A percentile compares a stretch with the other conserved stretches of the same genome.
phyloP scores from a whole-genome alignment of 2,329 filamentous ascomycete genomes.

The Periconia macrospinosa region DNA sequence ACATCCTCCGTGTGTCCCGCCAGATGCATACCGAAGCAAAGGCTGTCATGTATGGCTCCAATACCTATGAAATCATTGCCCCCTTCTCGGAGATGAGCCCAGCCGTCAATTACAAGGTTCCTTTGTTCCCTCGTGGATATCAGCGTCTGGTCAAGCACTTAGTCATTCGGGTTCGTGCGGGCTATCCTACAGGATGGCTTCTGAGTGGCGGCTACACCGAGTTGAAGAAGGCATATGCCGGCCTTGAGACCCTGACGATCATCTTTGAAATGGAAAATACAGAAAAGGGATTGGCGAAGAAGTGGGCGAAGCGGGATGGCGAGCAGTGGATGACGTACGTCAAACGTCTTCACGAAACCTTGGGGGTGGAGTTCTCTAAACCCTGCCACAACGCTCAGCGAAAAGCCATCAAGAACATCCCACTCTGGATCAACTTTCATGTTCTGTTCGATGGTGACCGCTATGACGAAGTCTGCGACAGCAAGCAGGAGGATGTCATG shows the following conservation, averaged over 20 bases:
- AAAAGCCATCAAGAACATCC: slow-evolving; percentile 13
- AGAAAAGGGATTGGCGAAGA: slow-evolving; percentile 16
- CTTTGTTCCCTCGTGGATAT: slow-evolving; percentile 22
- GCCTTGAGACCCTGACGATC: slow-evolving; percentile 17
- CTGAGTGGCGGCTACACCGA: slow-evolving; percentile 17
- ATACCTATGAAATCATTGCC: slow-evolving; percentile 37
- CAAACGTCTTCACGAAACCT: slow-evolving; percentile 13
- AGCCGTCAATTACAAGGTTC: slow-evolving; percentile 21
- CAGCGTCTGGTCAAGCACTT: slow-evolving; percentile 20
- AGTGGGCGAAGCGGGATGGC: slow-evolving; percentile 9
- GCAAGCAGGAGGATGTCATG: not conserved
- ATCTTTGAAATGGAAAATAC: slow-evolving; percentile 24
- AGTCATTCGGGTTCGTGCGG: slow-evolving; percentile 18
- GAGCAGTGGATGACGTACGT: slow-evolving; percentile 25
- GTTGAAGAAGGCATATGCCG: slow-evolving; percentile 26
- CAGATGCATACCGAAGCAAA: slow-evolving; percentile 45
- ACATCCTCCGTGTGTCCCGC: slow-evolving; percentile 40
- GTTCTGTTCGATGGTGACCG: slow-evolving; percentile 27
- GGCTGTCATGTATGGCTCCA: slow-evolving; percentile 45
- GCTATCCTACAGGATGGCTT: slow-evolving; percentile 27
- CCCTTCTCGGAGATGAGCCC: slow-evolving; percentile 23
- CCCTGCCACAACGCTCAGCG: not conserved
- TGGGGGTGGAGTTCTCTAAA: slow-evolving; percentile 15
- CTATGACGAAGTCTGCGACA: slow-evolving; percentile 10
- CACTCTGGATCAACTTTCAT: slow-evolving; percentile 24